These are phyloP conservation scores for Vigna nakashimae DNA, from an alignment of 306 rosid genomes.

Conservation along the genomic window DNA sequence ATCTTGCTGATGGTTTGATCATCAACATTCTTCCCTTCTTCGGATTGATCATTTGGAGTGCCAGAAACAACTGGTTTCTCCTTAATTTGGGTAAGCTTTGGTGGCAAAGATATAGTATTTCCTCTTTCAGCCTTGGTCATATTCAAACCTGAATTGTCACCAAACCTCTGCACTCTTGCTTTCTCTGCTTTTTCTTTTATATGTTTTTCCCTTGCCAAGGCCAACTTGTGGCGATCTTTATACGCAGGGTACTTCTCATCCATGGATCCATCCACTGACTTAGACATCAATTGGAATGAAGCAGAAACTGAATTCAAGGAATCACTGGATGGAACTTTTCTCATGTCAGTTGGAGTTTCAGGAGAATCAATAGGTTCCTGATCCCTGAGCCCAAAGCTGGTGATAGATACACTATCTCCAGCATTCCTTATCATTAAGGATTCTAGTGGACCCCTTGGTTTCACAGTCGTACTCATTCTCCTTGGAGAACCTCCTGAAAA, in stretches of 20 bases:
- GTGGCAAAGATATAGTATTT: conserved; percentile 61
- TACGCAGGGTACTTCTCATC: conserved; percentile 94
- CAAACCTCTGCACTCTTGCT: conserved; percentile 84
- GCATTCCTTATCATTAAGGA: conserved; percentile 84
- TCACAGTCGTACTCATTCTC: conserved; percentile 67
- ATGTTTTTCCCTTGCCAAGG: conserved; percentile 82
- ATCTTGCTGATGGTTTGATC: conserved; percentile 76
- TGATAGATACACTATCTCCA: conserved; percentile 80
- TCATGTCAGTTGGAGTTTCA: conserved; percentile 60
- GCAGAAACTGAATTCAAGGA: conserved; percentile 71
- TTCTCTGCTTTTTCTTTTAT: conserved; percentile 85
- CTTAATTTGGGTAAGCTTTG: conserved; percentile 72
- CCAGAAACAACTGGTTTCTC: conserved; percentile 70
- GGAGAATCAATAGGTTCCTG: conserved; percentile 69
- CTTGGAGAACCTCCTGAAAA: conserved; percentile 77
- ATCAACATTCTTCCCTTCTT: conserved; percentile 59
- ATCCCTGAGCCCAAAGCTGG: conserved; percentile 76
- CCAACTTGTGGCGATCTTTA: conserved; percentile 92
- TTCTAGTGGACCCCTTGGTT: conserved; percentile 82
- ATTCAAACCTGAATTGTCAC: conserved; percentile 60
- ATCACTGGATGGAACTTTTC: conserved; percentile 61
- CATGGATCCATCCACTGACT: conserved; percentile 76
- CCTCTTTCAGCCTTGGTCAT: conserved; percentile 62
- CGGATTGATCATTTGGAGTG: conserved; percentile 63
- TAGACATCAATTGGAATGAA: conserved; percentile 96